Conservation (phyloP, 2,329 filamentous ascomycete genomes). For the Paecilomyces variotii region DNA sequence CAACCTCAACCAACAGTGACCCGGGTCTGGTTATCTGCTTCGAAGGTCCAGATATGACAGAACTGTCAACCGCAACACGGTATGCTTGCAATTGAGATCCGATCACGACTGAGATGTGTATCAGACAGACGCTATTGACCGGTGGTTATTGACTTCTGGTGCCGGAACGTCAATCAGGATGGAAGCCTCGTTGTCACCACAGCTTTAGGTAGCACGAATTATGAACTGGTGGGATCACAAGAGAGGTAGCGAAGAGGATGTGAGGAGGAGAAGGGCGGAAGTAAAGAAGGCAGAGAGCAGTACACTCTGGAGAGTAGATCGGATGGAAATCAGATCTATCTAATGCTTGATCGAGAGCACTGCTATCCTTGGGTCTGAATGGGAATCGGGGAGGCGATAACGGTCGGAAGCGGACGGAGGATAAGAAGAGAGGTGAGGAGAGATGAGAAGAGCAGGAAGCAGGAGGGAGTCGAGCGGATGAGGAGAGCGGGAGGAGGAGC, state of each 20-base stretch:
- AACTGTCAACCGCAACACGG: background rate
- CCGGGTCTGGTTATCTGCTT: background rate
- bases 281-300: background rate
- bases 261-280: background rate
- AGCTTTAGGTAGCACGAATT: background rate
- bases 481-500: constrained; percentile 6
- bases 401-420: constrained; percentile 2
- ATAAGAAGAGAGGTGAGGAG: background rate
- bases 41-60: constrained; percentile 6
- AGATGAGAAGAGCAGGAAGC: constrained; percentile 3
- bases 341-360: constrained; percentile 3
- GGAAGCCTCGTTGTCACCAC: background rate
- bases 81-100: constrained; percentile 4
- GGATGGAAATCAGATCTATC: background rate
- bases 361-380: constrained; percentile 3
- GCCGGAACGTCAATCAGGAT: background rate
- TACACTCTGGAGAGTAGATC: background rate
- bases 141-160: background rate
- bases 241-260: constrained; percentile 1
- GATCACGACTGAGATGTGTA: background rate
- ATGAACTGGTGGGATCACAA: constrained; percentile 2
- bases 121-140: background rate
- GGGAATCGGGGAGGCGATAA: background rate
- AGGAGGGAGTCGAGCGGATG: constrained; percentile 7
- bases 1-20: background rate